A percentile compares a stretch with the other conserved stretches of the same genome.
These are phyloP conservation scores for Cutaneotrichosporon dermatis DNA, from an alignment of 1,284 basidiomycete genomes.

Conservation along the genomic window DNA sequence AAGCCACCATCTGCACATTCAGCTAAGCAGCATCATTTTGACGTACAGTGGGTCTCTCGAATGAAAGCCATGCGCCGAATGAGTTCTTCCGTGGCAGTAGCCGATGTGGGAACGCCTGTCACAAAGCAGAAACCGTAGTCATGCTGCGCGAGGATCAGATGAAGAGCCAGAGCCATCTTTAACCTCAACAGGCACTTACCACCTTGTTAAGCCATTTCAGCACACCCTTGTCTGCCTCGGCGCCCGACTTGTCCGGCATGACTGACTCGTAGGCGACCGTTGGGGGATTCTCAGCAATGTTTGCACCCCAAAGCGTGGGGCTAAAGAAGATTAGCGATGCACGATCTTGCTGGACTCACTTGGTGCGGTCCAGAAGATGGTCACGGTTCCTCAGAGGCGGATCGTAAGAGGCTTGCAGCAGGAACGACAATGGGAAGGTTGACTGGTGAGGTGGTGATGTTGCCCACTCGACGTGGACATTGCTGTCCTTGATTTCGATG, in stretches of 20 bases:
- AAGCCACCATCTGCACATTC: constrained; percentile 69
- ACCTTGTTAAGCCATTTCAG: constrained; percentile 78
- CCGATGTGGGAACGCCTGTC: constrained; percentile 70
- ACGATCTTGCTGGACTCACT: background rate
- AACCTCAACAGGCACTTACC: constrained; percentile 52
- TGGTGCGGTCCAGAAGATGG: too few relatives aligned
- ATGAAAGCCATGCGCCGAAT: constrained; percentile 78
- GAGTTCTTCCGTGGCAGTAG: constrained; percentile 78
- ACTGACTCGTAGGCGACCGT: constrained; percentile 69
- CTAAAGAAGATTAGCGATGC: constrained; percentile 46
- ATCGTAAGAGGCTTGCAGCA: constrained; percentile 23
- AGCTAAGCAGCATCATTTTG: background rate
- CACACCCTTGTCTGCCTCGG: constrained; percentile 57
- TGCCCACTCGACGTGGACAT: constrained; percentile 50
- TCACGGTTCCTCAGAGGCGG: constrained; percentile 19
- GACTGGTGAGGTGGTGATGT: constrained; percentile 60
- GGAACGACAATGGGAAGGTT: constrained; percentile 60
- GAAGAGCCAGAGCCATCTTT: background rate
- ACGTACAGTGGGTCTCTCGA: constrained; percentile 81
- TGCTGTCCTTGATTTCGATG: constrained; percentile 14
- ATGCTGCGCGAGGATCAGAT: constrained; percentile 53
- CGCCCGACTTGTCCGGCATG: constrained; percentile 52
- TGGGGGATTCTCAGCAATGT: constrained; percentile 71
- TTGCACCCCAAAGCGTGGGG: constrained; percentile 73
- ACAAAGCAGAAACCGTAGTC: constrained; percentile 87